Percentiles rank a stretch among this genome's conserved stretches.
Evolutionary conservation across 352 stramenopile genomes (phyloP).

Genomic region (Blastocystis sp.): DNA sequence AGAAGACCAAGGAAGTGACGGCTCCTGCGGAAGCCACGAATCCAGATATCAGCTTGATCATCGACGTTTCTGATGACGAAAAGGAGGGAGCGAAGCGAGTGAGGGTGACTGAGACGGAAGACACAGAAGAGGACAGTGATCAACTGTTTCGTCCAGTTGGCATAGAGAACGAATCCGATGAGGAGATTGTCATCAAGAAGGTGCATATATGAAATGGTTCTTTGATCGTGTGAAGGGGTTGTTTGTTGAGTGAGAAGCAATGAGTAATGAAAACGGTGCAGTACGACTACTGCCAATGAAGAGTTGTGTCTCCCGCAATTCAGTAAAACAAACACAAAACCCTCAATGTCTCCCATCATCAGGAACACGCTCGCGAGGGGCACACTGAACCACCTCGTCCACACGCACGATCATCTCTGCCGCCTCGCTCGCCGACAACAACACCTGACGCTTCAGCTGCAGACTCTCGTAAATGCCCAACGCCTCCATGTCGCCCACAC

Average conservation of each 20-base stretch:
- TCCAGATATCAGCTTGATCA: not conserved
- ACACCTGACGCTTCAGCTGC: no score
- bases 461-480: no score
- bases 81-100: not conserved
- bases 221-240: no score
- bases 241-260: no score
- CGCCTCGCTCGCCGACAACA: no score
- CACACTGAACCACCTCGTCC: not conserved
- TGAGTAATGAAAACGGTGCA: no score
- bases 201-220: no score
- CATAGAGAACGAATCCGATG: no score
- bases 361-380: not conserved
- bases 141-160: no score
- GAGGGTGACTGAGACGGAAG: not conserved
- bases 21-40: not conserved
- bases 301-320: not conserved
- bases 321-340: not conserved
- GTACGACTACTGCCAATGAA: no score
- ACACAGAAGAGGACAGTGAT: not conserved
- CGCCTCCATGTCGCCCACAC: constrained; percentile 91
- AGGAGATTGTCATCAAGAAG: no score
- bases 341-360: not conserved
- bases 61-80: not conserved
- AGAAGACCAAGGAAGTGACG: not conserved
- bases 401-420: no score